Percentiles rank a stretch among this genome's conserved stretches.
Evolutionary conservation across 2,329 filamentous ascomycete species (phyloP).

Genomic region (Lecanoromycetidae sp.): DNA sequence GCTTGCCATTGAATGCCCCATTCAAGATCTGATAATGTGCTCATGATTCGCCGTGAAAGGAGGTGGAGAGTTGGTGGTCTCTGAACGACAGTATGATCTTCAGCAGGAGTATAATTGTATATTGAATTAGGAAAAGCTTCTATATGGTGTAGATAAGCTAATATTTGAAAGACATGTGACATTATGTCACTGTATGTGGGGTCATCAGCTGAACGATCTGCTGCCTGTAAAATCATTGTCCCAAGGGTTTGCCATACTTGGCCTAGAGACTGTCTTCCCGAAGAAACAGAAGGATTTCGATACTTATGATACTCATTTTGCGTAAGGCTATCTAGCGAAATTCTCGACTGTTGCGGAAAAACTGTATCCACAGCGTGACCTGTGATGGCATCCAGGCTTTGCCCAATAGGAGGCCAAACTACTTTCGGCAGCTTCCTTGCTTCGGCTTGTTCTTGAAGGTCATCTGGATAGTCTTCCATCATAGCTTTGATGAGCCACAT

Average conservation of each 20-base stretch:
- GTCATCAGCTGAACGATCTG: slow-evolving; percentile 26
- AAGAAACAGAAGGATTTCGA: not conserved
- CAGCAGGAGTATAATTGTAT: slow-evolving; percentile 29
- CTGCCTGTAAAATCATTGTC: slow-evolving; percentile 30
- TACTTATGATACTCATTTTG: not conserved
- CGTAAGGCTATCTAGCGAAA: not conserved
- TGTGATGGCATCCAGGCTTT: slow-evolving; percentile 21
- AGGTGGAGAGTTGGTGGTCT: slow-evolving; percentile 34
- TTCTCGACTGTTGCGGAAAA: not conserved
- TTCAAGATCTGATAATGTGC: slow-evolving; percentile 34
- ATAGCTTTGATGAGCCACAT: slow-evolving; percentile 29
- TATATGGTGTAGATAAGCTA: slow-evolving; percentile 35
- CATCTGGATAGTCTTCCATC: slow-evolving; percentile 24
- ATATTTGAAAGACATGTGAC: slow-evolving; percentile 32
- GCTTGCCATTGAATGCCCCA: slow-evolving; percentile 31
- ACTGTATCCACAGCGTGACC: not conserved
- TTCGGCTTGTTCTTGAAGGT: slow-evolving; percentile 25
- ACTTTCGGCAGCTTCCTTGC: slow-evolving; percentile 9
- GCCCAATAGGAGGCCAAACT: not conserved
- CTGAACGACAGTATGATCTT: slow-evolving; percentile 24
- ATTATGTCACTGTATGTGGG: slow-evolving; percentile 27
- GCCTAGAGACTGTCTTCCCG: slow-evolving; percentile 14
- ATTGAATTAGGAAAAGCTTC: slow-evolving; percentile 32
- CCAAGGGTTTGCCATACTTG: slow-evolving; percentile 31
- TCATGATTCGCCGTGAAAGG: slow-evolving; percentile 35